Evolutionary conservation across 2,329 filamentous ascomycete species (phyloP).

Genomic region (Pseudogymnoascus sp.): DNA sequence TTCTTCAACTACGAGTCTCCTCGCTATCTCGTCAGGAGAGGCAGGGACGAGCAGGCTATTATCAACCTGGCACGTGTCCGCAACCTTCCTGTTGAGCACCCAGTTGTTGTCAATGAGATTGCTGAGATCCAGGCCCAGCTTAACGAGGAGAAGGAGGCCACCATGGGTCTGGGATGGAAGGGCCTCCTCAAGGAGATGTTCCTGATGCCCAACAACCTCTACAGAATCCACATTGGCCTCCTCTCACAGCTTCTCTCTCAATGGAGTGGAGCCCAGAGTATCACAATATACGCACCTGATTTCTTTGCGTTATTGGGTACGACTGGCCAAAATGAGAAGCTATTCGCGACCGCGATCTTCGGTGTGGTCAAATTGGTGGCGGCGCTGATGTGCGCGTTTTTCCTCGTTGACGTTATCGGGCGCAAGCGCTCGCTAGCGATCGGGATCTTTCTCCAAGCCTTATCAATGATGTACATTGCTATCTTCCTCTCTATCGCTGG

Average conservation of each 20-base stretch:
- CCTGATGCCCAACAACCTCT: conserved; percentile 59
- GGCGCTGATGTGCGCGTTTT: conserved; percentile 63
- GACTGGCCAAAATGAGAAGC: conserved; percentile 57
- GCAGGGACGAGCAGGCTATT: conserved; percentile 52
- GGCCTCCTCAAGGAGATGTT: conserved; percentile 65
- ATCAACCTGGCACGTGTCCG: conserved; percentile 51
- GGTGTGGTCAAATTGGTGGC: conserved; percentile 66
- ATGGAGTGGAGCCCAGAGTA: conserved; percentile 65
- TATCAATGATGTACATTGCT: conserved; percentile 58
- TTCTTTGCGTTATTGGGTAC: conserved; percentile 68
- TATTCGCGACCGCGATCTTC: conserved; percentile 69
- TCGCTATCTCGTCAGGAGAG: conserved; percentile 61
- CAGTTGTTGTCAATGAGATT: conserved; percentile 56
- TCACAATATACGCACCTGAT: conserved; percentile 70
- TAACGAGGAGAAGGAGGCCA: conserved; percentile 65
- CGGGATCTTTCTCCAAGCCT: conserved; percentile 52
- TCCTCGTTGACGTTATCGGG: conserved; percentile 73
- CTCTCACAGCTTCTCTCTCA: conserved; percentile 66
- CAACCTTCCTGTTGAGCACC: conserved; percentile 49
- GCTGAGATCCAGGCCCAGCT: conserved; percentile 57
- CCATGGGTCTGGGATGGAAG: conserved; percentile 54
- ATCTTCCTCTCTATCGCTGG: conserved; percentile 57
- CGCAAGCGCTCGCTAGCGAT: conserved; percentile 60
- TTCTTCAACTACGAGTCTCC: conserved; percentile 65
- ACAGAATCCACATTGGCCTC: conserved; percentile 62